Conservation (phyloP, 2,329 filamentous ascomycete genomes). For the Claviceps lovelessii region DNA sequence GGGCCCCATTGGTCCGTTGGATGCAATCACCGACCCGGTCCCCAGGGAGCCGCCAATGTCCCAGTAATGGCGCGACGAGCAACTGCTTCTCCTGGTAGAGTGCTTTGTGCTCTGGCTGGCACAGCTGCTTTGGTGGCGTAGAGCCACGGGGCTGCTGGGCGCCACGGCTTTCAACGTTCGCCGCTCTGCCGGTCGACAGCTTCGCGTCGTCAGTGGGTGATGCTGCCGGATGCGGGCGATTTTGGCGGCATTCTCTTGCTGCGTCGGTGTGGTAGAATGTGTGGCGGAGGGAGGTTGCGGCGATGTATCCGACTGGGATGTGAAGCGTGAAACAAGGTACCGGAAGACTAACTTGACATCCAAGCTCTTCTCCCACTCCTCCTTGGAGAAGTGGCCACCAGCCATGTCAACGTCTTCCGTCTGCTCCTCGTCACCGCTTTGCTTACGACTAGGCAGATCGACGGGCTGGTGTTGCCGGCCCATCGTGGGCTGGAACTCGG, state of each 20-base stretch:
- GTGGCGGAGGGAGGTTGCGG: slow-evolving; percentile 26
- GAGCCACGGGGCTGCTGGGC: slow-evolving; percentile 32
- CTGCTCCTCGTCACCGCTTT: slow-evolving; percentile 8
- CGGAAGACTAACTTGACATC: slow-evolving; percentile 86
- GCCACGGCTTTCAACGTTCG: slow-evolving; percentile 41
- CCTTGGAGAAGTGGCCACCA: slow-evolving; percentile 39
- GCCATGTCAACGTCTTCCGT: slow-evolving; percentile 13
- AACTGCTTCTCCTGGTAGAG: slow-evolving; percentile 51
- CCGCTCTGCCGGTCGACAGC: slow-evolving; percentile 32
- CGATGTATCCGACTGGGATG: slow-evolving; percentile 31
- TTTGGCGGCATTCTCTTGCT: slow-evolving; percentile 57
- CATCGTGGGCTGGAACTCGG: slow-evolving; percentile 36
- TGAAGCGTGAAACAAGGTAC: slow-evolving; percentile 67
- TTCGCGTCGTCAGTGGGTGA: slow-evolving; percentile 64
- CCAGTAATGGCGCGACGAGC: slow-evolving; percentile 79
- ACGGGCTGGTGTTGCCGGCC: slow-evolving; percentile 22
- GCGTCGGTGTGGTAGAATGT: slow-evolving; percentile 33
- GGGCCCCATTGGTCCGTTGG: slow-evolving; percentile 52
- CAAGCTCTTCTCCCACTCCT: slow-evolving; percentile 88
- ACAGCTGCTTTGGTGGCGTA: slow-evolving; percentile 51
- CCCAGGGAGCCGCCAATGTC: slow-evolving; percentile 72
- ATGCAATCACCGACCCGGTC: slow-evolving; percentile 56
- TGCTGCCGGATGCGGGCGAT: slow-evolving; percentile 76
- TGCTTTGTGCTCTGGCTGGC: slow-evolving; percentile 77
- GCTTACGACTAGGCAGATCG: slow-evolving; percentile 19